phyloP scores from a whole-genome alignment of 1,284 basidiomycete genomes.

The Vanrija sp. region DNA sequence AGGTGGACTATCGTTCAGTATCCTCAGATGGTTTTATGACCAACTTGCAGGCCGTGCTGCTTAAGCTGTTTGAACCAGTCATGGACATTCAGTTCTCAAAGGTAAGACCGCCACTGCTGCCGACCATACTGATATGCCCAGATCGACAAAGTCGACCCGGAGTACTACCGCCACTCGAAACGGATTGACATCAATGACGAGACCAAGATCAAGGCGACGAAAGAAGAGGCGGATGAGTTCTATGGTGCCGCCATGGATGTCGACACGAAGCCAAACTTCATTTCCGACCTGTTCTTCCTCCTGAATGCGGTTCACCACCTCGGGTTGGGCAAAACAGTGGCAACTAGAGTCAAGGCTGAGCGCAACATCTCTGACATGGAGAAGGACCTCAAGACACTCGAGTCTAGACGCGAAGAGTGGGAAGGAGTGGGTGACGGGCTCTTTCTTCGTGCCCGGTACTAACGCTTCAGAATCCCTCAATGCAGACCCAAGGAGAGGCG shows the following conservation, averaged over 20 bases:
- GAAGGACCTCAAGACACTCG: slow-evolving; percentile 70
- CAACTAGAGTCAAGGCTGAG: slow-evolving; percentile 63
- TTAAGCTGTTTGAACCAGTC: slow-evolving; percentile 92
- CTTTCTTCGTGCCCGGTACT: slow-evolving; percentile 3
- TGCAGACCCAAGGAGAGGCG: slow-evolving; percentile 58
- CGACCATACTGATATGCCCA: slow-evolving; percentile 38
- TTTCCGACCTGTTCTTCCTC: slow-evolving; percentile 92
- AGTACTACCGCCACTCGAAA: slow-evolving; percentile 69
- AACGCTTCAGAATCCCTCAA: slow-evolving; percentile 28
- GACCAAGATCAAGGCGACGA: slow-evolving; percentile 85
- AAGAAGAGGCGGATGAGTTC: slow-evolving; percentile 72
- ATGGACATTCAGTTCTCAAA: slow-evolving; percentile 90
- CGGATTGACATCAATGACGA: slow-evolving; percentile 77
- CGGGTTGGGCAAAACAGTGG: slow-evolving; percentile 75
- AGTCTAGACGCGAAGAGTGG: slow-evolving; percentile 65
- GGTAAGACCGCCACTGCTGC: slow-evolving; percentile 50
- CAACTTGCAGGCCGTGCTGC: slow-evolving; percentile 76
- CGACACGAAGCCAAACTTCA: slow-evolving; percentile 65
- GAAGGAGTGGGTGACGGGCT: slow-evolving; percentile 56
- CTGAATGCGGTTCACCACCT: slow-evolving; percentile 79
- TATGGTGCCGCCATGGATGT: slow-evolving; percentile 54
- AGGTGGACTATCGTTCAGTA: slow-evolving; percentile 80
- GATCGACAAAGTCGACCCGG: slow-evolving; percentile 86
- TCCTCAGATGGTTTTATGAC: slow-evolving; percentile 91
- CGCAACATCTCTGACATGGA: slow-evolving; percentile 73